A percentile compares a stretch with the other conserved stretches of the same genome.
Conservation (phyloP, 805 yeast genomes). For the Myxozyma geophila region DNA sequence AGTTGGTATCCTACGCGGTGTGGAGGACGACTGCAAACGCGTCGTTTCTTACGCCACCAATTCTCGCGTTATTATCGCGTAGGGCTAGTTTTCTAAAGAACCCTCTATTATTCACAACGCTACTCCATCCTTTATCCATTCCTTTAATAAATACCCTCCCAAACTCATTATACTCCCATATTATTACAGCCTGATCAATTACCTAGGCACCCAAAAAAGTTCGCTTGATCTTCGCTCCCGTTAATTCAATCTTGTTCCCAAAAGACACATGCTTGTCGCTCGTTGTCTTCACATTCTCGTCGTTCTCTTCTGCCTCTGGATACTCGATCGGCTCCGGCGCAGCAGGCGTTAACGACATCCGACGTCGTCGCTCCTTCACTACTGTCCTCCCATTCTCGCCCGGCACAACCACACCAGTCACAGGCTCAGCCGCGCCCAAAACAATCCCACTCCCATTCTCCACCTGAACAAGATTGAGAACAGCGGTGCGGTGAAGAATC, state of each 20-base stretch:
- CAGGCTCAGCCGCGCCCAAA: constrained; percentile 20
- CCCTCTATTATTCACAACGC: too few relatives aligned
- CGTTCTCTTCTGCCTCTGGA: not conserved
- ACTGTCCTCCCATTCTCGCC: constrained; percentile 9
- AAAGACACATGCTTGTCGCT: constrained; percentile 8
- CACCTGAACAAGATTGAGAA: not conserved
- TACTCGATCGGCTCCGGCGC: constrained; percentile 13
- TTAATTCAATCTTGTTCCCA: constrained; percentile 15
- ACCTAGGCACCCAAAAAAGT: not conserved
- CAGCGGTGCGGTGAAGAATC: not conserved
- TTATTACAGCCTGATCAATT: not conserved
- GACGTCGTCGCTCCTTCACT: constrained; percentile 1
- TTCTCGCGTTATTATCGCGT: too few relatives aligned
- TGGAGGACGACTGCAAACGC: too few relatives aligned
- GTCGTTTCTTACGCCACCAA: too few relatives aligned
- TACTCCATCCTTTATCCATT: too few relatives aligned
- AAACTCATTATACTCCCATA: not conserved
- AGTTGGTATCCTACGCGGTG: too few relatives aligned
- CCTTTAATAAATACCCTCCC: too few relatives aligned
- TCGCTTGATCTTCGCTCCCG: constrained; percentile 14
- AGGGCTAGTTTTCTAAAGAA: too few relatives aligned
- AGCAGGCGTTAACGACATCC: not conserved
- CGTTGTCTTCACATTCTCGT: constrained; percentile 3
- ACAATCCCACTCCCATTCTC: constrained; percentile 16
- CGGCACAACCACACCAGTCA: constrained; percentile 24